phyloP scores from a whole-genome alignment of 2,329 filamentous ascomycete species.

The Exophiala sideris region DNA sequence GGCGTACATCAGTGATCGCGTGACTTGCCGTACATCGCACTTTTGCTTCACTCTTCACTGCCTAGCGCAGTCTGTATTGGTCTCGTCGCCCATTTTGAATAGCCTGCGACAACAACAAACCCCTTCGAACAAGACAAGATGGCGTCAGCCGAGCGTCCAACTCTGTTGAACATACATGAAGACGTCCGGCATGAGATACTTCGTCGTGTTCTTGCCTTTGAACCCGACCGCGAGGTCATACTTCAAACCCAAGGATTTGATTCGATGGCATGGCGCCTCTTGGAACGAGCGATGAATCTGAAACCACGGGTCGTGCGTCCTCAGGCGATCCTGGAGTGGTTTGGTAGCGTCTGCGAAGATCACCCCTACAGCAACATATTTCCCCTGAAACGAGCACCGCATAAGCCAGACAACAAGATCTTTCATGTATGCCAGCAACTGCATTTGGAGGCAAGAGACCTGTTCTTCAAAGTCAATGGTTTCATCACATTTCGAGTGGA shows the following conservation, averaged over 20 bases:
- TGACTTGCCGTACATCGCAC: no score
- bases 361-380: no score
- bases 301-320: neutral
- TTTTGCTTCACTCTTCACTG: no score
- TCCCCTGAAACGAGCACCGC: no score
- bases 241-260: neutral
- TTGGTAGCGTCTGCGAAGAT: no score
- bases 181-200: conserved; percentile 1
- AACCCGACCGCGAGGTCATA: no score
- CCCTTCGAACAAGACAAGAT: neutral
- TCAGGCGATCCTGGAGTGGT: no score
- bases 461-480: no score
- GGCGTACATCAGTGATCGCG: no score
- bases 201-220: neutral
- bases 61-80: no score
- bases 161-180: neutral
- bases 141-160: neutral
- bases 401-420: neutral
- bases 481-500: no score
- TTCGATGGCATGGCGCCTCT: neutral
- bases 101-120: neutral
- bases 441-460: neutral
- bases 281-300: neutral
- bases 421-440: neutral
- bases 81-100: neutral